Conservation (phyloP, 352 stramenopile genomes). For the Thraustochytrium sp. region DNA sequence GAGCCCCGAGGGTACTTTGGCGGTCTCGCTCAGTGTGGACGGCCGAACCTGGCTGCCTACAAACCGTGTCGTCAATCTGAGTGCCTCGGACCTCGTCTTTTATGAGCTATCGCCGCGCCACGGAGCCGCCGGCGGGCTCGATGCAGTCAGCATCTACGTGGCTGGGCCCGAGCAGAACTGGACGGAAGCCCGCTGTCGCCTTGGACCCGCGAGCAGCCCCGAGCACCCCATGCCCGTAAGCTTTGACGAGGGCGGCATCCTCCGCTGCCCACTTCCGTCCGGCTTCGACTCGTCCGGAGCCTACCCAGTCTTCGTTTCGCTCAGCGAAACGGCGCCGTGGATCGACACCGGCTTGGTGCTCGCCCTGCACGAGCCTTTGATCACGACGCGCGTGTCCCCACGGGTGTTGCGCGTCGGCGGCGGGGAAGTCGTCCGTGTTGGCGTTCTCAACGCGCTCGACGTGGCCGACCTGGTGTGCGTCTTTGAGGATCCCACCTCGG, state of each 20-base stretch:
- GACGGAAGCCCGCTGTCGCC: background rate
- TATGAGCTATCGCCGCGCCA: too few species aligned
- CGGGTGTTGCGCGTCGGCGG: background rate
- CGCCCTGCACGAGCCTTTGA: background rate
- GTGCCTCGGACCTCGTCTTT: too few species aligned
- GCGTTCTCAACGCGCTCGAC: background rate
- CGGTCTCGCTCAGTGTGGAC: too few species aligned
- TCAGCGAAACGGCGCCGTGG: background rate
- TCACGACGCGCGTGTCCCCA: background rate
- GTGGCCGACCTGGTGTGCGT: background rate
- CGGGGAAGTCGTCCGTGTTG: background rate
- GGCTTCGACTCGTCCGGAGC: background rate
- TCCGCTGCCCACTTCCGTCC: background rate
- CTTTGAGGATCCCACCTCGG: background rate
- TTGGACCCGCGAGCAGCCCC: background rate
- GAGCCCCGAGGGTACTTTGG: too few species aligned
- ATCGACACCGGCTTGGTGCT: conserved; percentile 6
- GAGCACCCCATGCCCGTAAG: background rate
- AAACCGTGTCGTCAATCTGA: too few species aligned
- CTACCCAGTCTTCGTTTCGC: background rate
- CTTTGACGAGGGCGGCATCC: background rate
- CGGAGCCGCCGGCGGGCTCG: background rate
- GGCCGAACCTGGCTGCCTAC: too few species aligned
- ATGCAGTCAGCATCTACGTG: background rate
- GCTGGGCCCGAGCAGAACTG: background rate